Evolutionary conservation across 106 monocot genomes (phyloP).

Genomic region (Posidonia australis): DNA sequence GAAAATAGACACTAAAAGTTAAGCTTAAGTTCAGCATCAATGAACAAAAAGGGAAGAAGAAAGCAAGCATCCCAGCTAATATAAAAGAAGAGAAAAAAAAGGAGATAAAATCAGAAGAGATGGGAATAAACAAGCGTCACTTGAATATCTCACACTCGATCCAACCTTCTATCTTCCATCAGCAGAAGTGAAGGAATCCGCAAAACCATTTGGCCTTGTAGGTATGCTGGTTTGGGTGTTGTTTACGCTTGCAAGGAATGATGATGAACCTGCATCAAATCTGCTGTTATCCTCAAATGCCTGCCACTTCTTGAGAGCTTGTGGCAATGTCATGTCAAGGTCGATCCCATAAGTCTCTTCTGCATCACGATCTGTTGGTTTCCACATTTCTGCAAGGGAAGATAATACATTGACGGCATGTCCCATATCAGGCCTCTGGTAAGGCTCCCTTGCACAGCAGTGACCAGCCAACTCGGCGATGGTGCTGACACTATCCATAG

Average conservation of each 20-base stretch:
- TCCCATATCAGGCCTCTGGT: slow-evolving; percentile 72
- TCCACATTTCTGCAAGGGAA: slow-evolving; percentile 53
- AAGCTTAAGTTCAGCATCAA: neutral
- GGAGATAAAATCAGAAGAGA: neutral
- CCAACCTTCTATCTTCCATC: slow-evolving; percentile 41
- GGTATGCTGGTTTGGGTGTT: slow-evolving; percentile 76
- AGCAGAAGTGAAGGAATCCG: slow-evolving; percentile 59
- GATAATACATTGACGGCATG: slow-evolving; percentile 66
- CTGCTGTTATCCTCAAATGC: slow-evolving; percentile 50
- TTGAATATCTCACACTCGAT: neutral
- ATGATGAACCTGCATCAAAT: slow-evolving; percentile 24
- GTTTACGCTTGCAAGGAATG: slow-evolving; percentile 39
- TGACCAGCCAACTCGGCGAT: slow-evolving; percentile 61
- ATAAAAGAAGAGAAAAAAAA: neutral
- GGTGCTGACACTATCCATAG: slow-evolving; percentile 34
- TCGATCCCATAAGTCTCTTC: slow-evolving; percentile 61
- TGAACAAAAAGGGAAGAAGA: neutral
- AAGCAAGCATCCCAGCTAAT: neutral
- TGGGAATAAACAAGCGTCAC: neutral
- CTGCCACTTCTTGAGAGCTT: slow-evolving; percentile 75
- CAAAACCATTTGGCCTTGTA: slow-evolving; percentile 56
- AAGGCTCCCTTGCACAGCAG: slow-evolving; percentile 62
- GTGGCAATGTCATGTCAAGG: slow-evolving; percentile 62
- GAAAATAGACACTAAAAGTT: neutral
- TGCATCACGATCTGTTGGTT: slow-evolving; percentile 38